Base-by-base conservation (phyloP, 2,329 filamentous ascomycete genomes). In the Penicillium sp. region DNA sequence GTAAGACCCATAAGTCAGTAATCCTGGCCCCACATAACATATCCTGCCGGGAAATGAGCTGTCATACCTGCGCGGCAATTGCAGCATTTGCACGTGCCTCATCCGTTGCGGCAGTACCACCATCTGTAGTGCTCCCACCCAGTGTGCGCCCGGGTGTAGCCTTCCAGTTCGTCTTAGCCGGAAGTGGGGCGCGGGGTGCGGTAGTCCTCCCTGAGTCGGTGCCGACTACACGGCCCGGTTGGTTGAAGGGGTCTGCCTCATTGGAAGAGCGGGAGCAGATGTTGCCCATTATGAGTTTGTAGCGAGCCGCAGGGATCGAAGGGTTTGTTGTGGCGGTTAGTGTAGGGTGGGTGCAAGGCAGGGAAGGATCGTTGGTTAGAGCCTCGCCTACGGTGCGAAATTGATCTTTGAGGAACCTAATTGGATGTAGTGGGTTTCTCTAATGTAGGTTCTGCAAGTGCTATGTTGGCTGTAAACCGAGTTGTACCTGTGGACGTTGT, bases 51-150 rank as follows among this genome's bases (percentile, higher is more conserved):
- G n/a, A 36, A 16, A 21, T 3, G 3, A 15, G 29, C 0, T n/a
- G 11, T 78, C 85, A 71, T 74, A 95, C 92, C 87, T 95, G 90
- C 59, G 92, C 92, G 51, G 92, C 92, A 63, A 85, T 84, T 0
- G 91, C 91, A 4, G 92, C 92, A 59, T 86, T 89, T 54, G 80
- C 81, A 57, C 87, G 82, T 34, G 91, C 87, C 70, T 92, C 87
- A 21, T 67, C 65, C 29, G 43, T n/a, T 23, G 57, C 46, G 19
- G 61, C 50, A 53, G 63, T 50, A 50, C 49, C 47, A 8, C 57
- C 40, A 16, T 40, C 44, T 8, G 71, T 59, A 15, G 70, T 69
- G n/a, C 71, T 69, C 43, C 82, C 82, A 21, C 89, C 90, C 41
- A 94, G 75, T 3, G 87, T 88, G 60, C 89, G 81, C 9, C 76